Conservation (phyloP, 257 asterid genomes). For the Lithospermum erythrorhizon region DNA sequence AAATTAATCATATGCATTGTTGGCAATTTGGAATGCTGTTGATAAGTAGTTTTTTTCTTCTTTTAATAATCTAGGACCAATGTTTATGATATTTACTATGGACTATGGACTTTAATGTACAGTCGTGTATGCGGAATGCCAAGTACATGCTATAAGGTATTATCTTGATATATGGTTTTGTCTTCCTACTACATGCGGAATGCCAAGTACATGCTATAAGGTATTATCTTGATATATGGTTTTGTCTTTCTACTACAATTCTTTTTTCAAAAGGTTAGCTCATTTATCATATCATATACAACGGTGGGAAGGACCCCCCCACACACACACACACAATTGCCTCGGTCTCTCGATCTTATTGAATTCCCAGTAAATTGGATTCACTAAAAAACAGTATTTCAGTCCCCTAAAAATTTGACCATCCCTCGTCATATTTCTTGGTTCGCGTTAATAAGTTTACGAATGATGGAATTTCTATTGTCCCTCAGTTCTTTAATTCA, state of each 20-base stretch:
- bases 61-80: no score
- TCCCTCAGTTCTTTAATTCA: no score
- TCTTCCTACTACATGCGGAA: no score
- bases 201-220: neutral
- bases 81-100: neutral
- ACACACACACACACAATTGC: no score
- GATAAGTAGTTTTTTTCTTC: neutral
- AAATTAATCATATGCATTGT: no score
- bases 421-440: neutral
- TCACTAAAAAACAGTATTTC: neutral
- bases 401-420: neutral
- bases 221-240: neutral
- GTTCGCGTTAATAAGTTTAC: no score
- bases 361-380: no score
- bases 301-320: neutral
- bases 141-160: neutral
- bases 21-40: no score
- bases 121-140: neutral
- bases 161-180: neutral
- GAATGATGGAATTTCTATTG: no score
- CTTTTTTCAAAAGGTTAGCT: neutral
- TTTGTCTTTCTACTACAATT: no score
- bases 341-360: no score
- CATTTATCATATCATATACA: neutral
- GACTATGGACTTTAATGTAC: neutral